Evolutionary conservation across 805 yeast species (phyloP).

Genomic region (Starmerella potacharoeniae): DNA sequence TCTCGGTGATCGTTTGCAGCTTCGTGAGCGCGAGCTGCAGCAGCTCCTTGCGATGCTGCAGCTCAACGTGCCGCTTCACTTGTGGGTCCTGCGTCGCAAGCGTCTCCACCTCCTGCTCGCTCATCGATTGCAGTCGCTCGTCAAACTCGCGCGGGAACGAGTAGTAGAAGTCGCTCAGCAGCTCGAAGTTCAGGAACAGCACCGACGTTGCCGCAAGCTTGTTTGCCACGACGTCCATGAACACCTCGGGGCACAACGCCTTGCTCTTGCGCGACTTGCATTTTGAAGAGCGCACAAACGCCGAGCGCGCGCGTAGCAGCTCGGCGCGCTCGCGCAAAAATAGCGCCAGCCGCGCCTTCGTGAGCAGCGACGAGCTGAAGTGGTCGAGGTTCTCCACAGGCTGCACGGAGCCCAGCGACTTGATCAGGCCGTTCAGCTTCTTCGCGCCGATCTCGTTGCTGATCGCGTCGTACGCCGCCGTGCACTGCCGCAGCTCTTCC

Average conservation of each 20-base stretch:
- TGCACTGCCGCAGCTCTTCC: constrained; percentile 81
- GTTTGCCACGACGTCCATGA: constrained; percentile 81
- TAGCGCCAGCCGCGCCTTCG: constrained; percentile 72
- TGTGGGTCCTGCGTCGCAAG: constrained; percentile 94
- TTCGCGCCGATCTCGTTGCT: constrained; percentile 69
- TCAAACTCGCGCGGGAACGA: constrained; percentile 93
- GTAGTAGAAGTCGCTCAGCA: constrained; percentile 88
- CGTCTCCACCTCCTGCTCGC: constrained; percentile 65
- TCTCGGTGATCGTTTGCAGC: constrained; percentile 72
- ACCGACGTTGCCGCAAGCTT: constrained; percentile 90
- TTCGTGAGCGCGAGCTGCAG: constrained; percentile 72
- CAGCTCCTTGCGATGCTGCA: constrained; percentile 85
- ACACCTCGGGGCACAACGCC: constrained; percentile 88
- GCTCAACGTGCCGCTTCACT: constrained; percentile 77
- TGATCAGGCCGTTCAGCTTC: constrained; percentile 71
- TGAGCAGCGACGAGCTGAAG: constrained; percentile 62
- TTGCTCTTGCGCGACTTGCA: constrained; percentile 73
- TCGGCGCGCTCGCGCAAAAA: constrained; percentile 65
- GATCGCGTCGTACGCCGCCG: constrained; percentile 45
- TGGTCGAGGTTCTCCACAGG: constrained; percentile 30
- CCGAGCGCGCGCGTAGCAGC: constrained; percentile 61
- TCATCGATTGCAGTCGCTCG: constrained; percentile 51
- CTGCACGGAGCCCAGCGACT: constrained; percentile 40
- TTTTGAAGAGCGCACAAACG: constrained; percentile 58
- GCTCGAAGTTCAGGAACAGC: constrained; percentile 81